Conservation (phyloP, 305 asterid species). For the Rubia tinctorum region DNA sequence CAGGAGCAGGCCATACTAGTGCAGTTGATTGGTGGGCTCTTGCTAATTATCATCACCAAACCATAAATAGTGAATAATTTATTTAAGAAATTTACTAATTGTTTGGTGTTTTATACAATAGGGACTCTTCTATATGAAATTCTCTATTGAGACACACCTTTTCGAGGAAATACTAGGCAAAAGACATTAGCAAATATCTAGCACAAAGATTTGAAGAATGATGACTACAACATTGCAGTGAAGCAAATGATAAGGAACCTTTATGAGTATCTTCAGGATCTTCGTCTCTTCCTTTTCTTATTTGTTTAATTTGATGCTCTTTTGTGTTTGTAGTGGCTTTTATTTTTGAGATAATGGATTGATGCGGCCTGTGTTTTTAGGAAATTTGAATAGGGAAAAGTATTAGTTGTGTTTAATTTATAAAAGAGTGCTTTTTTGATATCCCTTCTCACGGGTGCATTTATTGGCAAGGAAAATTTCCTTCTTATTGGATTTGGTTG, state of each 20-base stretch:
- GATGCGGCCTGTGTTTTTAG: background rate
- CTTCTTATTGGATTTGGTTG: no score
- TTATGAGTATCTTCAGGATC: slow-evolving; percentile 86
- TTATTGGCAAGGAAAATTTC: no score
- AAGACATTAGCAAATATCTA: no score
- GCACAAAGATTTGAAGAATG: slow-evolving; percentile 21
- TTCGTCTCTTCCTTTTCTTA: slow-evolving; percentile 49
- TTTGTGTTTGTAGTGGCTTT: background rate
- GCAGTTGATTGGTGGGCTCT: slow-evolving; percentile 99
- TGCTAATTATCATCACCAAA: background rate
- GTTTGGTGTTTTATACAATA: slow-evolving; percentile 16
- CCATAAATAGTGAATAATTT: no score
- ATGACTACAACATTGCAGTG: slow-evolving; percentile 76
- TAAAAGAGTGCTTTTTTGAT: no score
- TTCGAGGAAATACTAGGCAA: no score
- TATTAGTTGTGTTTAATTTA: no score
- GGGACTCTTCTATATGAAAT: slow-evolving; percentile 88
- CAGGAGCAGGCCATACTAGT: slow-evolving; percentile 96
- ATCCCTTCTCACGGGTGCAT: no score
- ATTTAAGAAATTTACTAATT: no score
- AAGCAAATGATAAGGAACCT: slow-evolving; percentile 92
- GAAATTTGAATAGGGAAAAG: background rate
- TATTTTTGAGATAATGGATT: background rate
- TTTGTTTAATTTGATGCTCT: background rate
- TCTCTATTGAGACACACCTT: no score